phyloP scores from a whole-genome alignment of 257 asterid species.

The Oldenlandia corymbosa region DNA sequence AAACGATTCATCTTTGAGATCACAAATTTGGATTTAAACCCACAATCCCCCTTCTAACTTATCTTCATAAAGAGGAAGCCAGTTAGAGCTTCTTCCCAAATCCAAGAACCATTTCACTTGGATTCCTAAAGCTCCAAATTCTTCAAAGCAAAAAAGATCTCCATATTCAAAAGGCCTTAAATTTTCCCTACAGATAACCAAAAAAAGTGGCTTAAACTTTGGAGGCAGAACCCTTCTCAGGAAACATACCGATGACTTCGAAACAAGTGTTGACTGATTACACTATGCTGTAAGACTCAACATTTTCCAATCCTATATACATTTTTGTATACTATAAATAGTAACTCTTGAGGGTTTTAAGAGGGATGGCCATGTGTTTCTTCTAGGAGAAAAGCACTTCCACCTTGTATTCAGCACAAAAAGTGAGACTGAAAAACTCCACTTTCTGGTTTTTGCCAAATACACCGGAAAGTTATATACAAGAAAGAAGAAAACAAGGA shows the following conservation, averaged over 20 bases:
- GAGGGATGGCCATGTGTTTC: background rate
- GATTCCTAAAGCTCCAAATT: constrained; percentile 19
- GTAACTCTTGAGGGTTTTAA: constrained; percentile 1
- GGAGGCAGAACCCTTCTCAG: constrained; percentile 10
- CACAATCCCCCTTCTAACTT: constrained; percentile 13
- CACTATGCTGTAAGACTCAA: background rate
- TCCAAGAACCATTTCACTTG: constrained; percentile 28
- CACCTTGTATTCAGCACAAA: background rate
- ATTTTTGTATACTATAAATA: background rate
- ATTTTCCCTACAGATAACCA: constrained; percentile 3
- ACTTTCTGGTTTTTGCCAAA: background rate
- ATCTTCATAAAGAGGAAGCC: constrained; percentile 16
- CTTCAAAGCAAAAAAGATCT: background rate
- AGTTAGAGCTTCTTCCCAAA: constrained; percentile 10
- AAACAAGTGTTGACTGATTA: constrained; percentile 6
- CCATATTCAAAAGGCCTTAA: constrained; percentile 8
- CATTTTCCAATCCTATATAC: background rate
- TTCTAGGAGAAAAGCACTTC: background rate
- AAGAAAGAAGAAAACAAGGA: constrained; percentile 9
- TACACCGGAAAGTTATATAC: background rate
- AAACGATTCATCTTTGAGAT: constrained; percentile 37
- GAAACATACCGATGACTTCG: constrained; percentile 13
- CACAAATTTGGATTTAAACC: constrained; percentile 44
- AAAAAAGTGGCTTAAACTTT: constrained; percentile 12
- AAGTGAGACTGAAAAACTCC: background rate